Percentiles rank a stretch among this genome's conserved stretches.
phyloP scores from a whole-genome alignment of 2,329 filamentous ascomycete genomes.

The Aspergillus viridinutans region DNA sequence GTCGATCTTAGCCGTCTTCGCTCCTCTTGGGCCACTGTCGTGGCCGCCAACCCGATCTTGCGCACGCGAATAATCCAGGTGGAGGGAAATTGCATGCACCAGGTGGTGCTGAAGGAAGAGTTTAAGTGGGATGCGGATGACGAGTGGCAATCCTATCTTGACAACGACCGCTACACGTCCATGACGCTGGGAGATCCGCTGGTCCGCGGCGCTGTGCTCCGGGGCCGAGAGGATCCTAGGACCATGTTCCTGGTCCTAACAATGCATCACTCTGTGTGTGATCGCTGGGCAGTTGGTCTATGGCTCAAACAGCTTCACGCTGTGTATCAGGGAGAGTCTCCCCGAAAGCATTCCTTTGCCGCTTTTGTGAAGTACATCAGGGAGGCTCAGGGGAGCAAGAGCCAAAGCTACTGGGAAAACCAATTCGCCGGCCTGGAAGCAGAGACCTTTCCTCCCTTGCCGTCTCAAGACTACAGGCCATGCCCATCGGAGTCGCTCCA shows the following conservation, averaged over 20 bases:
- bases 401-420: too few species aligned
- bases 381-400: too few species aligned
- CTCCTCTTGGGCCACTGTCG: constrained; percentile 31
- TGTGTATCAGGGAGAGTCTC: constrained; percentile 2
- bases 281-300: constrained; percentile 26
- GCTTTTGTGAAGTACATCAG: constrained; percentile 18
- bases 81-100: constrained; percentile 9
- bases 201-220: constrained; percentile 11
- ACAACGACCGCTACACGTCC: not conserved
- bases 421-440: too few species aligned
- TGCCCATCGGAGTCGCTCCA: too few species aligned
- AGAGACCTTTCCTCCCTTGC: too few species aligned
- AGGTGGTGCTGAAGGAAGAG: constrained; percentile 20
- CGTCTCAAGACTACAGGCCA: too few species aligned
- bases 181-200: constrained; percentile 13
- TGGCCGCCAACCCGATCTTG: constrained; percentile 34
- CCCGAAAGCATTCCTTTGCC: constrained; percentile 1
- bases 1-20: constrained; percentile 32
- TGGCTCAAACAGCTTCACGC: constrained; percentile 9
- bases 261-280: constrained; percentile 42
- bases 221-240: not conserved
- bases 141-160: too few species aligned
- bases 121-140: not conserved
- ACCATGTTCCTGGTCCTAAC: constrained; percentile 31
- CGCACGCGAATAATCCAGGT: constrained; percentile 33